Conservation (phyloP, 495 filamentous ascomycete species). For the Filosporella fistucella region DNA sequence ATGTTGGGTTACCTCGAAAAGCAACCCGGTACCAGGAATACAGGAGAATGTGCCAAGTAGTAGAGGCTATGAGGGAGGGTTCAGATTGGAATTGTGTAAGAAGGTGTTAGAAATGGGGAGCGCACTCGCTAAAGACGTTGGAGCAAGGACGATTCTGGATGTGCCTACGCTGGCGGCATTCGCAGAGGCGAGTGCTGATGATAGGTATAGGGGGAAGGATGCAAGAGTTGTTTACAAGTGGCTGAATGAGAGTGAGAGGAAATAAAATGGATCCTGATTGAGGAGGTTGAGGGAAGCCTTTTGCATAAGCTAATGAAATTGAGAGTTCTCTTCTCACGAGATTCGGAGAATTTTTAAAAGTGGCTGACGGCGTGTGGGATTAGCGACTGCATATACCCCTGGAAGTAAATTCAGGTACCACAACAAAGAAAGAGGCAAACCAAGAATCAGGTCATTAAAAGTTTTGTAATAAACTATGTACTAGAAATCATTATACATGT, state of each 20-base stretch:
- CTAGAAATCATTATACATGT: no score
- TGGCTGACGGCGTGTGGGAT: no score
- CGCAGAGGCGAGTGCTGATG: constrained; percentile 1
- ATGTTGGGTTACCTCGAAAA: background rate
- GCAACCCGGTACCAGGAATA: constrained; percentile 2
- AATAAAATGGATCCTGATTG: no score
- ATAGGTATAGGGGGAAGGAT: constrained; percentile 1
- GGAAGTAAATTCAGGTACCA: no score
- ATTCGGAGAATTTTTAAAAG: no score
- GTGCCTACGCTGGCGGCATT: background rate
- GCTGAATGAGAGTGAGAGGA: constrained; percentile 4
- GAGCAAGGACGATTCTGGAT: background rate
- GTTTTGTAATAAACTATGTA: no score
- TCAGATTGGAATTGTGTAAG: constrained; percentile 1
- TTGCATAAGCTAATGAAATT: no score
- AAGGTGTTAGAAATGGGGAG: background rate
- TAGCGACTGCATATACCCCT: no score
- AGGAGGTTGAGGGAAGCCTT: no score
- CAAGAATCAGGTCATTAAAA: no score
- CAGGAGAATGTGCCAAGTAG: background rate
- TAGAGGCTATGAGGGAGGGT: constrained; percentile 4
- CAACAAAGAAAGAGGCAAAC: no score
- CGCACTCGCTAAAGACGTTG: background rate
- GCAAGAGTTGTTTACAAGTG: constrained; percentile 9
- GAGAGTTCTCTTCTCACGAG: no score